A percentile compares a stretch with the other conserved stretches of the same genome.
Conservation (phyloP, 306 rosid species). For the Malus orientalis region DNA sequence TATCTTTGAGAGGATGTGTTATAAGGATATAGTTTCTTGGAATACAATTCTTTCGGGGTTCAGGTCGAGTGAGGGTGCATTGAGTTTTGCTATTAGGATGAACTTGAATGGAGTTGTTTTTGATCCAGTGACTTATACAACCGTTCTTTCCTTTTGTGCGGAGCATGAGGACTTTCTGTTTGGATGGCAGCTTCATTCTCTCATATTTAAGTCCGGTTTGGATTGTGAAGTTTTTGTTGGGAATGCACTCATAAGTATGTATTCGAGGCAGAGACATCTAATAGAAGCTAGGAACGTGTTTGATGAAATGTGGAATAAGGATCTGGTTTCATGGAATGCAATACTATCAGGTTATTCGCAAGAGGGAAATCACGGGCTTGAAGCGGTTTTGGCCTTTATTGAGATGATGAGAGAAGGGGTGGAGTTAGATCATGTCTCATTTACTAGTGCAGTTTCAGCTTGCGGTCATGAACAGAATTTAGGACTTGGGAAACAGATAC, state of each 20-base stretch:
- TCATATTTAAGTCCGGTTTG: slow-evolving; percentile 46
- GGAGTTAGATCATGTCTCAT: slow-evolving; percentile 60
- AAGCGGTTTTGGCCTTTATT: slow-evolving; percentile 44
- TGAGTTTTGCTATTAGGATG: slow-evolving; percentile 51
- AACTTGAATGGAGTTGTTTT: slow-evolving; percentile 42
- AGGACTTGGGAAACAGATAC: slow-evolving; percentile 61
- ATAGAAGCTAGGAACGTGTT: slow-evolving; percentile 56
- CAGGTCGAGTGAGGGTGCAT: slow-evolving; percentile 46
- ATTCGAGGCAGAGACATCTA: slow-evolving; percentile 53
- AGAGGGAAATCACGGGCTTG: slow-evolving; percentile 54
- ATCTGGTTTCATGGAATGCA: slow-evolving; percentile 73
- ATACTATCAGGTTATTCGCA: slow-evolving; percentile 72
- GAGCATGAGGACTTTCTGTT: slow-evolving; percentile 38
- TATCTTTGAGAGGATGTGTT: slow-evolving; percentile 46
- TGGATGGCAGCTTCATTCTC: slow-evolving; percentile 68
- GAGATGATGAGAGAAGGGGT: slow-evolving; percentile 59
- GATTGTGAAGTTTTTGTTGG: slow-evolving; percentile 57
- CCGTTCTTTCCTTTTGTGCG: slow-evolving; percentile 57
- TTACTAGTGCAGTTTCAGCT: slow-evolving; percentile 74
- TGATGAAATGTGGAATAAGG: slow-evolving; percentile 54
- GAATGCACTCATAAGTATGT: slow-evolving; percentile 68
- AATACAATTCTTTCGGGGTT: slow-evolving; percentile 78
- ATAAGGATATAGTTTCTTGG: slow-evolving; percentile 72
- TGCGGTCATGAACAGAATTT: slow-evolving; percentile 57
- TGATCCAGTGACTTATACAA: slow-evolving; percentile 60